Conservation (phyloP, 1,284 basidiomycete species). For the Boletus subluridellus region DNA sequence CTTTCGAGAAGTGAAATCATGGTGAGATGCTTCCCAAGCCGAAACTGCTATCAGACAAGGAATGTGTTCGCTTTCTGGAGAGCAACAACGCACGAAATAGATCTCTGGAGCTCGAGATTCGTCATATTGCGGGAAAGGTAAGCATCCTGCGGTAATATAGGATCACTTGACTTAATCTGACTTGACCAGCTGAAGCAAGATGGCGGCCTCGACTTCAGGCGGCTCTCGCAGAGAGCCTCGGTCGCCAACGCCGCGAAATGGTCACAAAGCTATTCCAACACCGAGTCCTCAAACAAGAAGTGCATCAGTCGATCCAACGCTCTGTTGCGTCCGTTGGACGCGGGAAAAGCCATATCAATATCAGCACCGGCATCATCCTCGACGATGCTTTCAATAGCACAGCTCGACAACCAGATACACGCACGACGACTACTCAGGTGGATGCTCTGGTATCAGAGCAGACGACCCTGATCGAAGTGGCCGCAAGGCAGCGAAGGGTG, state of each 20-base stretch:
- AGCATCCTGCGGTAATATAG: constrained; percentile 5
- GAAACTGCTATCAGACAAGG: constrained; percentile 32
- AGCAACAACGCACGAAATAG: constrained; percentile 42
- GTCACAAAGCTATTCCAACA: neutral
- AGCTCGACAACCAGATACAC: constrained; percentile 36
- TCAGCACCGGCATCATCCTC: constrained; percentile 2
- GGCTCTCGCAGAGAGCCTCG: neutral
- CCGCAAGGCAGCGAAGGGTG: constrained; percentile 27
- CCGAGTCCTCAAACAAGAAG: constrained; percentile 20
- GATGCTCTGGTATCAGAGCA: constrained; percentile 40
- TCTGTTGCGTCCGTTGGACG: constrained; percentile 3
- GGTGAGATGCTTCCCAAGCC: constrained; percentile 10
- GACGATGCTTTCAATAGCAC: constrained; percentile 17
- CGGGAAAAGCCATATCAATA: neutral
- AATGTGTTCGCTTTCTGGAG: constrained; percentile 42
- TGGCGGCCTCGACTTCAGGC: neutral
- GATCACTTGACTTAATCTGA: neutral
- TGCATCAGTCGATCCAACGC: constrained; percentile 24
- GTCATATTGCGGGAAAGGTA: constrained; percentile 40
- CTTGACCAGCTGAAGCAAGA: constrained; percentile 23
- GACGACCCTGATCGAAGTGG: constrained; percentile 27
- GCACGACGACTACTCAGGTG: constrained; percentile 33
- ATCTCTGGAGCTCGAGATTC: constrained; percentile 46
- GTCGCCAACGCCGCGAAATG: neutral
- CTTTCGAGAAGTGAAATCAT: neutral